Conservation (phyloP, 2,329 filamentous ascomycete genomes). For the Verticillium dahliae region DNA sequence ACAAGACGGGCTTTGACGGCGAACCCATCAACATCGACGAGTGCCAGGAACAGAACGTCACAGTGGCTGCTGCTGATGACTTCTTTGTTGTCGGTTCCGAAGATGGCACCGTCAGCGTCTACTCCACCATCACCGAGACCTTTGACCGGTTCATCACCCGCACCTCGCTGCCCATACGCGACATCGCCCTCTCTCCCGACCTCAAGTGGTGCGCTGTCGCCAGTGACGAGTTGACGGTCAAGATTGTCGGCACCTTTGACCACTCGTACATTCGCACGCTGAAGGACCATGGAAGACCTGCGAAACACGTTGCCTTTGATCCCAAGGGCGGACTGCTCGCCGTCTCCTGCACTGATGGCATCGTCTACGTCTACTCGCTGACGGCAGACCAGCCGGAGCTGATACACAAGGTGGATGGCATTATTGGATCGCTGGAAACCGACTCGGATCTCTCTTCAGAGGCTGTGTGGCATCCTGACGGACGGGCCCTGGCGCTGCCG, state of each 20-base stretch:
- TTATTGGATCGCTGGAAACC: constrained; percentile 72
- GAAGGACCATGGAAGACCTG: constrained; percentile 76
- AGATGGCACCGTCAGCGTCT: constrained; percentile 92
- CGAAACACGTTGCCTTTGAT: constrained; percentile 89
- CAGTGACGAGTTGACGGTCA: constrained; percentile 92
- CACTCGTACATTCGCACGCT: constrained; percentile 71
- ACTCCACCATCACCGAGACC: constrained; percentile 66
- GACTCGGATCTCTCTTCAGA: constrained; percentile 70
- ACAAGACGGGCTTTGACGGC: constrained; percentile 83
- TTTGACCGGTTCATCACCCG: constrained; percentile 81
- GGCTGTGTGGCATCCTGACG: constrained; percentile 89
- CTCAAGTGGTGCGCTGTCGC: constrained; percentile 86
- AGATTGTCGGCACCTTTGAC: constrained; percentile 77
- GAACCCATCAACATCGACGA: constrained; percentile 92
- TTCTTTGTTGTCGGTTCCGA: constrained; percentile 88
- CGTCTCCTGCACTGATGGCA: constrained; percentile 81
- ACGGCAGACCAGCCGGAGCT: constrained; percentile 73
- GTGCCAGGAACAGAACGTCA: constrained; percentile 77
- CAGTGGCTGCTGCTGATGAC: constrained; percentile 66
- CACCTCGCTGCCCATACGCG: constrained; percentile 78
- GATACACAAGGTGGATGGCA: constrained; percentile 75
- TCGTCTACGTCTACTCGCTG: constrained; percentile 85
- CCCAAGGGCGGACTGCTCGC: constrained; percentile 68
- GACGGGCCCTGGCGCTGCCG: constrained; percentile 79
- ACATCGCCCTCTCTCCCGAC: constrained; percentile 77